A percentile compares a stretch with the other conserved stretches of the same genome.
These are phyloP conservation scores for Diophrys appendiculata DNA, from an alignment of 73 alveolate genomes.

Conservation along the genomic window DNA sequence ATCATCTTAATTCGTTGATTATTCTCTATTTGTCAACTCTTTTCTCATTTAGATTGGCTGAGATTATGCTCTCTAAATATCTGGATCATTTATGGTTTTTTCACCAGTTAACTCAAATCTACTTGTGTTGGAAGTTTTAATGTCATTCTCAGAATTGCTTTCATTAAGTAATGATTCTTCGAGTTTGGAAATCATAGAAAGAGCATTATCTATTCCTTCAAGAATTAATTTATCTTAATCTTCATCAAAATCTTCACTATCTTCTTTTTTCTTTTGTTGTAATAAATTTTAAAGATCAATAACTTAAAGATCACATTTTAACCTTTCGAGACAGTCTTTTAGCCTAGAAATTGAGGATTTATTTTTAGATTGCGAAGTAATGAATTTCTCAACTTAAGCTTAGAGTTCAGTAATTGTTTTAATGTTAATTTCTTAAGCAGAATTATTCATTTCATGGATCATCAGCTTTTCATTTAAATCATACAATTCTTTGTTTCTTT, in stretches of 20 bases:
- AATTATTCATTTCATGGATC: slow-evolving; percentile 35
- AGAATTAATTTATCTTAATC: neutral
- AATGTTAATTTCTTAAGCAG: slow-evolving; percentile 13
- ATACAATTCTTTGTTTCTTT: slow-evolving; percentile 46
- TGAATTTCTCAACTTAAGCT: slow-evolving; percentile 13
- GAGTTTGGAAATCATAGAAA: neutral
- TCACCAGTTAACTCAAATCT: too few species aligned
- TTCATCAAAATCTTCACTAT: neutral
- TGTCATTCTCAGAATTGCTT: neutral
- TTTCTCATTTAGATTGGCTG: too few species aligned
- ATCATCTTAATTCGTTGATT: neutral
- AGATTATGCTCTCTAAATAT: too few species aligned
- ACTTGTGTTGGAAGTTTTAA: too few species aligned
- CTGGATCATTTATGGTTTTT: too few species aligned
- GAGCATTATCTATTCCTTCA: neutral
- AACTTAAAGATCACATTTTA: slow-evolving; percentile 48
- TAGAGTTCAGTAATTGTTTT: slow-evolving; percentile 29
- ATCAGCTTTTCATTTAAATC: slow-evolving; percentile 57
- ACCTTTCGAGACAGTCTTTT: slow-evolving; percentile 37
- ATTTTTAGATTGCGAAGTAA: slow-evolving; percentile 3
- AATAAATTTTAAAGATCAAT: slow-evolving; percentile 22
- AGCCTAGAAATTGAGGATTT: slow-evolving; percentile 10
- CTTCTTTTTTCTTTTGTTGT: neutral
- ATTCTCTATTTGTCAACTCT: too few species aligned
- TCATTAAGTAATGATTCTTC: neutral